Conservation (phyloP, 2,329 filamentous ascomycete genomes). For the Fusarium falciforme region DNA sequence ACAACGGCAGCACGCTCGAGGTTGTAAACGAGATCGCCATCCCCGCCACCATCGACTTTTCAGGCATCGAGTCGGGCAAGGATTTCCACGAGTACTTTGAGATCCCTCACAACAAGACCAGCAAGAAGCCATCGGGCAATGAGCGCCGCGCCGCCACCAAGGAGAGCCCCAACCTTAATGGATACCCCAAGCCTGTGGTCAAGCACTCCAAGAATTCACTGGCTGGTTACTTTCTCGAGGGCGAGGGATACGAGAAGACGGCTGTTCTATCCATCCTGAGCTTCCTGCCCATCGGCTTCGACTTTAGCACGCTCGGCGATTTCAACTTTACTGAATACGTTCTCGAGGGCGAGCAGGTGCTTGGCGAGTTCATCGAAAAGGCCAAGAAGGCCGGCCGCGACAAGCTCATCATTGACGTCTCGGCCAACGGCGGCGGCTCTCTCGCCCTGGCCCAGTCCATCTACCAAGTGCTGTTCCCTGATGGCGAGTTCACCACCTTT, state of each 20-base stretch:
- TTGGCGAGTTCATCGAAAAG: conserved; percentile 32
- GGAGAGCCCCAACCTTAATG: background rate
- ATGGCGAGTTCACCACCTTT: conserved; percentile 31
- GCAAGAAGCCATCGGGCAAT: conserved; percentile 2
- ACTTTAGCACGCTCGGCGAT: background rate
- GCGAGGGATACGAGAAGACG: conserved; percentile 33
- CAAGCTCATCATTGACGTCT: conserved; percentile 43
- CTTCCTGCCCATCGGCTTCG: conserved; percentile 35
- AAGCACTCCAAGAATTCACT: conserved; percentile 26
- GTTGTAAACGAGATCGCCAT: conserved; percentile 29
- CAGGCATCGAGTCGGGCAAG: conserved; percentile 34
- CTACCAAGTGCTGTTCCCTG: conserved; percentile 37
- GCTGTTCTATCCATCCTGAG: conserved; percentile 39
- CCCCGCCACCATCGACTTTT: conserved; percentile 25
- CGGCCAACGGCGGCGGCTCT: conserved; percentile 39
- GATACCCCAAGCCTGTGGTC: conserved; percentile 32
- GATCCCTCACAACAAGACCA: conserved; percentile 18
- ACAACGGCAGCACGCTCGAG: conserved; percentile 30
- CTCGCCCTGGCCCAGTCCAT: conserved; percentile 32
- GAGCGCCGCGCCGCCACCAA: conserved; percentile 8
- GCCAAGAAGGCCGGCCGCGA: conserved; percentile 33
- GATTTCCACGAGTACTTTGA: conserved; percentile 37
- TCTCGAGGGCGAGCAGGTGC: conserved; percentile 29
- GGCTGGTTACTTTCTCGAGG: conserved; percentile 36
- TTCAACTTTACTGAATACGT: conserved; percentile 26